Conservation (phyloP, 192 early-diverging fungal species). For the Entomortierella chlamydospora region DNA sequence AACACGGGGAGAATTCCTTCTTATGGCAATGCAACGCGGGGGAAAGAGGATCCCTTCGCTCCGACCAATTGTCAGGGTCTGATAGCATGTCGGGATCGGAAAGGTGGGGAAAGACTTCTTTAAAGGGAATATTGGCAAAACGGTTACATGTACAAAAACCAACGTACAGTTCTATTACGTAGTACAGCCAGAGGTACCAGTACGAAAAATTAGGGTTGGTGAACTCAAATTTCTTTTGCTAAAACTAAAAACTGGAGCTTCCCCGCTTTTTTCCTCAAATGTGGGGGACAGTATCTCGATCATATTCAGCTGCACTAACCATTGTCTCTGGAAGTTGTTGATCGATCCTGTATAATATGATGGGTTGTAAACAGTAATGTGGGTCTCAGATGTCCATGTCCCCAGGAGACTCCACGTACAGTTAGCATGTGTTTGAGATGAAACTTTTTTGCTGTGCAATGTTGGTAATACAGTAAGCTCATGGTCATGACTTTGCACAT, state of each 20-base stretch:
- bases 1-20: constrained; percentile 2
- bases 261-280: constrained; percentile 35
- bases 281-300: background rate
- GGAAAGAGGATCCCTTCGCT: background rate
- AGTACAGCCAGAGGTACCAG: background rate
- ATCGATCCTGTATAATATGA: too few relatives aligned
- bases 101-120: constrained; percentile 36
- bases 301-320: too few relatives aligned
- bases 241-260: constrained; percentile 57
- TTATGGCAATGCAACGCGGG: constrained; percentile 12
- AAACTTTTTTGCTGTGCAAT: too few relatives aligned
- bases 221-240: too few relatives aligned
- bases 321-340: too few relatives aligned
- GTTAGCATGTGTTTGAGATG: too few relatives aligned
- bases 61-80: background rate
- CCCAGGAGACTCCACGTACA: too few relatives aligned
- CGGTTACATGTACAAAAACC: background rate
- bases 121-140: constrained; percentile 13
- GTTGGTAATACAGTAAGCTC: too few relatives aligned
- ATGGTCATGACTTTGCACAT: too few relatives aligned
- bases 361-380: too few relatives aligned
- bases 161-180: background rate
- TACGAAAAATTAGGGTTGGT: background rate
- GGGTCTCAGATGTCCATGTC: background rate
- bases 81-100: constrained; percentile 31